Evolutionary conservation across 1,139 yeast species (phyloP).

Genomic region (Nadsonia starkeyi-henricii): DNA sequence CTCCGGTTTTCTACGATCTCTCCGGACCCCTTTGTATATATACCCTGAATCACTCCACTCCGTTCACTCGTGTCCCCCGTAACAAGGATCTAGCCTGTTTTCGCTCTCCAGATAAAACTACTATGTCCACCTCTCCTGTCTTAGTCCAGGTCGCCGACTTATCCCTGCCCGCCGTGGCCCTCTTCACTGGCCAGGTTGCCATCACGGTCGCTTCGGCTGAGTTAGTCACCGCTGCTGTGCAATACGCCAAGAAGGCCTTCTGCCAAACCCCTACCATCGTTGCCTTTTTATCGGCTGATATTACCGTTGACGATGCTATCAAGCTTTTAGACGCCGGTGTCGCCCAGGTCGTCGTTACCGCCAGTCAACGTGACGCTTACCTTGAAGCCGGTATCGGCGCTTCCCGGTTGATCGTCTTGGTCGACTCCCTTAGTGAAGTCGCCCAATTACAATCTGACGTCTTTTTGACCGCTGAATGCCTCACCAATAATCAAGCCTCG

Average conservation of each 20-base stretch:
- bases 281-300: slow-evolving; percentile 2
- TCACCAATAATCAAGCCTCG: background rate
- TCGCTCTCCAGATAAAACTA: too few species aligned
- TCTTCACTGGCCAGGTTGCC: background rate
- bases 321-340: slow-evolving; percentile 58
- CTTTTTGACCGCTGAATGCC: background rate
- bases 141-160: background rate
- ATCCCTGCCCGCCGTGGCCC: background rate
- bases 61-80: too few species aligned
- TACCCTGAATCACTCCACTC: too few species aligned
- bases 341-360: slow-evolving; percentile 33
- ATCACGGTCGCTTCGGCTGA: background rate
- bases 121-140: background rate
- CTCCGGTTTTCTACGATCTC: too few species aligned
- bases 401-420: slow-evolving; percentile 36
- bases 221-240: background rate
- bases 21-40: too few species aligned
- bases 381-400: slow-evolving; percentile 45
- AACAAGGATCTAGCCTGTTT: too few species aligned
- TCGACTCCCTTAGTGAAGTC: slow-evolving; percentile 8
- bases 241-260: background rate
- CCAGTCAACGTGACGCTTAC: slow-evolving; percentile 24
- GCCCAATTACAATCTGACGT: slow-evolving; percentile 1
- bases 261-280: background rate
- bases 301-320: slow-evolving; percentile 33